Evolutionary conservation across 1,139 yeast species (phyloP), one percentile per base, ranked within the genome.

Genomic region (Tardiomyces digboiensis): DNA sequence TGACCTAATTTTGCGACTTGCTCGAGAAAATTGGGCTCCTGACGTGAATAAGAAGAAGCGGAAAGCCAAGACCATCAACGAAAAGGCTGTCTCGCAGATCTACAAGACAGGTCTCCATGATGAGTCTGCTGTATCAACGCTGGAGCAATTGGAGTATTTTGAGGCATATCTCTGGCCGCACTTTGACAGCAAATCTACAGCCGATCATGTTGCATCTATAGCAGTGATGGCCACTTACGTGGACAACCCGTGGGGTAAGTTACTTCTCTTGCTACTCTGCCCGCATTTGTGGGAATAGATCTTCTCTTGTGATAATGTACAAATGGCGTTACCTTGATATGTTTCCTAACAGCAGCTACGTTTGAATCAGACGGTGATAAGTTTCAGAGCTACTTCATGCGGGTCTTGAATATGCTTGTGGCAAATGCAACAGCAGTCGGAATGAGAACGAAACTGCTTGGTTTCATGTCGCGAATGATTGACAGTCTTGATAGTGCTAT

Each of bases 181-280:
- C 39, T 71, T 72, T 46, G 64, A 64, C 41, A 60, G 56, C 14
- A 73, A 72, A 44, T 59, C 65, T 6, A 60, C 72, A 1, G 56
- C 61, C 36, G 64, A 59, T 20, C 78, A 74, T 50, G 58, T 72
- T 3, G 65, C 67, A 42, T 56, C 69, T 42, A 56, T 72, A 13
- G 60, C 65, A 10, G 46, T 54, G 18, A 41, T 55, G 14, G 46
- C 44, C 3, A 21, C 40, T 18, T 7, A 18, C 4, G 14, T 44
- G 50, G 33, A 26, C 33, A 16, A 26, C 10, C 33, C 33, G 14
- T 26, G 33, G 33, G 14, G 33, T 26, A 8, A 26, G 33, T 26
- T n/a, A n/a, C n/a, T n/a, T n/a, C n/a, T n/a, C n/a, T n/a, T n/a
- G n/a, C n/a, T n/a, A n/a, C n/a, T n/a, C n/a, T n/a, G n/a, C n/a